phyloP scores from a whole-genome alignment of 305 asterid species.

The Fraxinus ornus region DNA sequence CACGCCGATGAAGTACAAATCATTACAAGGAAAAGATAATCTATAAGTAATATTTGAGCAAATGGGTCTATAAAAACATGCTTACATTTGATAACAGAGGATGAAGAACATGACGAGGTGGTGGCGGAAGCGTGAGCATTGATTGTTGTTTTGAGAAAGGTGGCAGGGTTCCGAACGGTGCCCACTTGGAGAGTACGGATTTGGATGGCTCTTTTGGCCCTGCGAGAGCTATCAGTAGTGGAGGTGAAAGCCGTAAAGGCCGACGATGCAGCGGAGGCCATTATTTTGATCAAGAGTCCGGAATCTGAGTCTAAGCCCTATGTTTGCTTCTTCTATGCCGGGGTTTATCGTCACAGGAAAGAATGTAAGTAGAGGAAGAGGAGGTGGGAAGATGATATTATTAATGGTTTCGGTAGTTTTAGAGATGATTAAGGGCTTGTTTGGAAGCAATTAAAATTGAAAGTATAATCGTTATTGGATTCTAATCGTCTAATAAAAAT shows the following conservation, averaged over 20 bases:
- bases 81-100: constrained; percentile 43
- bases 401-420: too few species aligned
- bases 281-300: constrained; percentile 39
- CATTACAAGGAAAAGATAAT: not conserved
- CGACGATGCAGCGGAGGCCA: constrained; percentile 49
- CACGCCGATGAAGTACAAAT: not conserved
- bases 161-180: constrained; percentile 22
- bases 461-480: too few species aligned
- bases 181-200: constrained; percentile 21
- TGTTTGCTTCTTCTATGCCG: constrained; percentile 35
- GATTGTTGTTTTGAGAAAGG: constrained; percentile 31
- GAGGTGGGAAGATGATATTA: too few species aligned
- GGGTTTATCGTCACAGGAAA: not conserved
- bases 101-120: constrained; percentile 33
- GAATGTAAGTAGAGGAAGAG: too few species aligned
- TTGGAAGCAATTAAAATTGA: too few species aligned
- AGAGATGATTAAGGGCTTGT: too few species aligned
- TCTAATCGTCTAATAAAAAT: too few species aligned
- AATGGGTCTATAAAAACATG: not conserved
- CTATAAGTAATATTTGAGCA: not conserved
- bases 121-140: constrained; percentile 16
- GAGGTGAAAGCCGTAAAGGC: constrained; percentile 41
- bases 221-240: constrained; percentile 35
- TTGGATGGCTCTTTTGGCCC: constrained; percentile 12
- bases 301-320: constrained; percentile 50